phyloP scores from a whole-genome alignment of 495 filamentous ascomycete genomes.

The Pyrenula massariospora region DNA sequence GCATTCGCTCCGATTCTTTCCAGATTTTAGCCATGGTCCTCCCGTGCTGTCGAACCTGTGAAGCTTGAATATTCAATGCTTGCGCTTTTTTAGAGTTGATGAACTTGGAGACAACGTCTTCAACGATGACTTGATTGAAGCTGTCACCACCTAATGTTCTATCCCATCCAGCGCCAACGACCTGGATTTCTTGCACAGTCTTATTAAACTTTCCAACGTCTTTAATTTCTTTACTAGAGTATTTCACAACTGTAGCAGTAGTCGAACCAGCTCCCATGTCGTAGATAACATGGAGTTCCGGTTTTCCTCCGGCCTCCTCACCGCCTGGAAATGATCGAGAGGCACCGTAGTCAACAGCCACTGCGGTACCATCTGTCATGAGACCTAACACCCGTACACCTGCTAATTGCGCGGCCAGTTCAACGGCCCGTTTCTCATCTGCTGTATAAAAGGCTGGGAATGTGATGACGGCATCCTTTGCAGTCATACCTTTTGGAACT shows the following conservation, averaged over 20 bases:
- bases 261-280: slow-evolving; percentile 99
- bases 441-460: slow-evolving; percentile 83
- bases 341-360: slow-evolving; percentile 91
- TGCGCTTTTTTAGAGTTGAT: slow-evolving; percentile 58
- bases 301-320: slow-evolving; percentile 63
- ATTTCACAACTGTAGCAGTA: slow-evolving; percentile 82
- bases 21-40: slow-evolving; percentile 76
- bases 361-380: slow-evolving; percentile 83
- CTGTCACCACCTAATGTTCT: slow-evolving; percentile 80
- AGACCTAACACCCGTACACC: slow-evolving; percentile 75
- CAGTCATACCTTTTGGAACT: slow-evolving; percentile 63
- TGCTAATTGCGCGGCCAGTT: slow-evolving; percentile 73
- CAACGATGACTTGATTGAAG: slow-evolving; percentile 74
- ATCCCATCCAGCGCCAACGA: slow-evolving; percentile 82
- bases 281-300: slow-evolving; percentile 86
- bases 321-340: slow-evolving; percentile 76
- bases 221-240: slow-evolving; percentile 82
- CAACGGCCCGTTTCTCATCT: slow-evolving; percentile 74
- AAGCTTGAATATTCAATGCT: slow-evolving; percentile 44
- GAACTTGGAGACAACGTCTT: slow-evolving; percentile 77
- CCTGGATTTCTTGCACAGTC: slow-evolving; percentile 84
- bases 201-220: slow-evolving; percentile 92
- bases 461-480: slow-evolving; percentile 79
- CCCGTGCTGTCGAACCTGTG: slow-evolving; percentile 60
- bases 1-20: slow-evolving; percentile 79